These are phyloP conservation scores for Candida broadrunensis DNA, from an alignment of 805 yeast species.

Conservation along the genomic window DNA sequence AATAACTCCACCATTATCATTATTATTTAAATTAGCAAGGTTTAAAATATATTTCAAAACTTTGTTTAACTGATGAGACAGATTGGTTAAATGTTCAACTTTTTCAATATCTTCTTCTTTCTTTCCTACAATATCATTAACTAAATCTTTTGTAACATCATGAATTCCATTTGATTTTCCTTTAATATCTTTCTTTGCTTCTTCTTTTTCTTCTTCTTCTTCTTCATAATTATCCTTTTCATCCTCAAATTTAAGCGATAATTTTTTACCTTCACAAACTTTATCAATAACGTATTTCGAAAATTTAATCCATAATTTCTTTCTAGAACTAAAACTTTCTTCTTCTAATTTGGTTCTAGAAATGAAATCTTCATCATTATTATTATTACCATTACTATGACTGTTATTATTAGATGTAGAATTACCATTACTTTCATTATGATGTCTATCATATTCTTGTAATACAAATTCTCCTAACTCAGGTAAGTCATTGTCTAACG, in stretches of 20 bases:
- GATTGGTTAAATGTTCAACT: conserved; percentile 1
- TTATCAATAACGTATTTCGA: conserved; percentile 47
- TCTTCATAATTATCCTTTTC: background rate
- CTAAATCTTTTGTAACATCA: conserved; percentile 4
- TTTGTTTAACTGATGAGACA: conserved; percentile 17
- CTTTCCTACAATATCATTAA: conserved; percentile 10
- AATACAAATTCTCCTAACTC: conserved; percentile 48
- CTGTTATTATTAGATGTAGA: background rate
- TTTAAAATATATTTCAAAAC: conserved; percentile 29
- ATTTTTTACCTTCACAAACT: conserved; percentile 18
- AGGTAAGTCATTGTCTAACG: conserved; percentile 57
- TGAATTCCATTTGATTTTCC: background rate
- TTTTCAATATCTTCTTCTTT: conserved; percentile 1
- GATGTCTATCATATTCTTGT: conserved; percentile 26
- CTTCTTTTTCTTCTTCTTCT: background rate
- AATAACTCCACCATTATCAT: conserved; percentile 30
- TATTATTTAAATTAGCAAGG: conserved; percentile 18
- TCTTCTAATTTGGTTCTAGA: conserved; percentile 33
- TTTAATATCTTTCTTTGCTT: background rate
- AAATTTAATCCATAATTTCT: conserved; percentile 71
- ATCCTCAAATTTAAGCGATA: conserved; percentile 8
- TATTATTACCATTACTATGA: conserved; percentile 2
- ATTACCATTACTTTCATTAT: background rate
- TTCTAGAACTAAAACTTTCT: conserved; percentile 44
- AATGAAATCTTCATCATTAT: conserved; percentile 38